These are phyloP conservation scores for Heliamphora pulchella DNA, from an alignment of 179 eudicot genomes.

Conservation along the genomic window DNA sequence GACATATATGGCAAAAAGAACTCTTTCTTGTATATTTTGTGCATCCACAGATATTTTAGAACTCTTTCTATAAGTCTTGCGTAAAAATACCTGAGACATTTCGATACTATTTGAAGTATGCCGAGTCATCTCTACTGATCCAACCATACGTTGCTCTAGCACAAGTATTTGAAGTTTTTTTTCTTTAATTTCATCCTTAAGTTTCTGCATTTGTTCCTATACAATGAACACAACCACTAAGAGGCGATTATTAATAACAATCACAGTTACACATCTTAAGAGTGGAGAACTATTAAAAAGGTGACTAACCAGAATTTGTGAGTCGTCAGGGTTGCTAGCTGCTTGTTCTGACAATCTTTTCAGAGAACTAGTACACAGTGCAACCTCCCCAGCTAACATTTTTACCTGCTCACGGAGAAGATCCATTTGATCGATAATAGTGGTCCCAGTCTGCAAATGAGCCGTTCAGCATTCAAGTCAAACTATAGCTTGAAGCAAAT, in stretches of 20 bases:
- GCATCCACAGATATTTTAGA: not conserved
- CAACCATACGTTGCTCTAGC: constrained; percentile 52
- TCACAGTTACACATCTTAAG: not conserved
- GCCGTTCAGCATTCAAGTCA: constrained; percentile 5
- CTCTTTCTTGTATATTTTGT: not conserved
- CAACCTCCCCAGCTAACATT: constrained; percentile 56
- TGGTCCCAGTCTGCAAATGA: constrained; percentile 42
- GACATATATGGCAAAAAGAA: not conserved
- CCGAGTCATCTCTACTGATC: constrained; percentile 36
- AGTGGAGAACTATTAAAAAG: not conserved
- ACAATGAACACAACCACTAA: constrained; percentile 12
- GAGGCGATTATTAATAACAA: not conserved
- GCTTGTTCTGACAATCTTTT: constrained; percentile 43
- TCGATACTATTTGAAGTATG: constrained; percentile 28
- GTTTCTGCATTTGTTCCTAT: constrained; percentile 36
- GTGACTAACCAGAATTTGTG: constrained; percentile 36
- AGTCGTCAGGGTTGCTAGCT: constrained; percentile 37
- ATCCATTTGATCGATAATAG: constrained; percentile 51
- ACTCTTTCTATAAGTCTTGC: not conserved
- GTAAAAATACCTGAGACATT: constrained; percentile 42
- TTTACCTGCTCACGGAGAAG: constrained; percentile 49
- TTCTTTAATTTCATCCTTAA: constrained; percentile 46
- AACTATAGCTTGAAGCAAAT: constrained; percentile 9
- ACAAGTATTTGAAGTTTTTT: constrained; percentile 45
- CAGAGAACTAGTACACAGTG: constrained; percentile 43